Conservation (phyloP, 2,329 filamentous ascomycete species). For the Aspergillus viridinutans region DNA sequence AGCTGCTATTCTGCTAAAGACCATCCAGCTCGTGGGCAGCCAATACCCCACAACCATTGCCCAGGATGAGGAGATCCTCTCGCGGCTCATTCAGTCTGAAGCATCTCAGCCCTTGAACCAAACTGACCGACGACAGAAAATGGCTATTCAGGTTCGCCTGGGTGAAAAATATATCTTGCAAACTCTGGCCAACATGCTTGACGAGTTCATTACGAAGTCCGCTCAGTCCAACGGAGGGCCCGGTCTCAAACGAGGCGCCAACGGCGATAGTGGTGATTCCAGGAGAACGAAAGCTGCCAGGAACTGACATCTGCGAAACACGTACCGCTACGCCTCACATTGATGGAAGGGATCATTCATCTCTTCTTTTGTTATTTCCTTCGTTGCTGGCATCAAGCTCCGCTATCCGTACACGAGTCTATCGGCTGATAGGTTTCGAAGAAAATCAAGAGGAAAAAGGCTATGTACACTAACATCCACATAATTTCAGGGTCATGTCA, state of each 20-base stretch:
- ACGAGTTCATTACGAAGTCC: slow-evolving; percentile 16
- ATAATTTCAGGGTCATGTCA: slow-evolving; percentile 23
- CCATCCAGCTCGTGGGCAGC: slow-evolving; percentile 30
- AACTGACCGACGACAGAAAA: slow-evolving; percentile 39
- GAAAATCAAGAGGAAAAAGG: slow-evolving; percentile 17
- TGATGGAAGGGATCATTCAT: slow-evolving; percentile 9
- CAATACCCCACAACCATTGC: slow-evolving; percentile 54
- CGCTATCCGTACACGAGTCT: slow-evolving; percentile 35
- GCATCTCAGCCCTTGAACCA: slow-evolving; percentile 34
- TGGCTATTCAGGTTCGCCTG: slow-evolving; percentile 64
- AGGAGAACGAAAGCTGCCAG: slow-evolving; percentile 27
- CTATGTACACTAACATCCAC: slow-evolving; percentile 38
- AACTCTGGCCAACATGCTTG: slow-evolving; percentile 46
- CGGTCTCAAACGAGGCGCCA: slow-evolving; percentile 28
- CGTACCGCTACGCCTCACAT: slow-evolving; percentile 3
- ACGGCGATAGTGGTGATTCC: slow-evolving; percentile 18
- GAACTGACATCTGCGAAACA: slow-evolving; percentile 10
- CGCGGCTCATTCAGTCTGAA: slow-evolving; percentile 25
- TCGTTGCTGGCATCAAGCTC: slow-evolving; percentile 34
- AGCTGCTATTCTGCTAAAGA: slow-evolving; percentile 30
- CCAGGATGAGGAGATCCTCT: slow-evolving; percentile 45
- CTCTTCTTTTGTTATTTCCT: slow-evolving; percentile 28
- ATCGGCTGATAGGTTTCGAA: slow-evolving; percentile 19
- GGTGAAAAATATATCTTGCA: slow-evolving; percentile 68
- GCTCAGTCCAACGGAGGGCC: slow-evolving; percentile 12